These are phyloP conservation scores for Pyrenophora teres DNA, from an alignment of 2,329 filamentous ascomycete species.

Conservation along the genomic window DNA sequence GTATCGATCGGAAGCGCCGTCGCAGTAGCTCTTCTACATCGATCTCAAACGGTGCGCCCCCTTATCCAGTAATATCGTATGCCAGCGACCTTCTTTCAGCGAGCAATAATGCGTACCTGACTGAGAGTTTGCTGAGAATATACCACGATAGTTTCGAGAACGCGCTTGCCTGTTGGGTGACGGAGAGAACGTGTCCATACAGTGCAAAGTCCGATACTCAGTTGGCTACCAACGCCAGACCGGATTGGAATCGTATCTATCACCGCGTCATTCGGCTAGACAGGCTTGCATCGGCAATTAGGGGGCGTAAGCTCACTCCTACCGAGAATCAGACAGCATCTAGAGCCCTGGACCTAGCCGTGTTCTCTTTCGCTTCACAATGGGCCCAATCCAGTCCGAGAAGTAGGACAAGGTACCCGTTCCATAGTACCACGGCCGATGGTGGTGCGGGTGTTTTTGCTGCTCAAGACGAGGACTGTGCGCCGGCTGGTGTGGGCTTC, in stretches of 20 bases:
- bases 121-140: conserved; percentile 53
- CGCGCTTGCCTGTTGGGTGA: conserved; percentile 60
- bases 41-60: conserved; percentile 24
- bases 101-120: conserved; percentile 49
- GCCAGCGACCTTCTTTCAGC: conserved; percentile 39
- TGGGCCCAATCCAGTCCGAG: conserved; percentile 48
- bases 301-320: conserved; percentile 49
- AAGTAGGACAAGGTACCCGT: conserved; percentile 38
- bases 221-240: conserved; percentile 44
- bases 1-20: conserved; percentile 30
- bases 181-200: conserved; percentile 60
- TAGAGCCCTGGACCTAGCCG: conserved; percentile 55
- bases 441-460: conserved; percentile 15
- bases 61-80: conserved; percentile 27
- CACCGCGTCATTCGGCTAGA: conserved; percentile 57
- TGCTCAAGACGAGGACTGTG: conserved; percentile 1
- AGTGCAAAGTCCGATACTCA: conserved; percentile 37
- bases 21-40: conserved; percentile 29
- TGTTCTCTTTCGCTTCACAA: conserved; percentile 60
- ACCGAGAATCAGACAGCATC: conserved; percentile 53
- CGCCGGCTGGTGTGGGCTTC: conserved; percentile 25
- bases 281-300: conserved; percentile 48
- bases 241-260: conserved; percentile 58
- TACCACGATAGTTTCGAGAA: conserved; percentile 62
- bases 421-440: conserved; percentile 19